Conservation (phyloP, 495 filamentous ascomycete genomes). For the Neurospora terricola region DNA sequence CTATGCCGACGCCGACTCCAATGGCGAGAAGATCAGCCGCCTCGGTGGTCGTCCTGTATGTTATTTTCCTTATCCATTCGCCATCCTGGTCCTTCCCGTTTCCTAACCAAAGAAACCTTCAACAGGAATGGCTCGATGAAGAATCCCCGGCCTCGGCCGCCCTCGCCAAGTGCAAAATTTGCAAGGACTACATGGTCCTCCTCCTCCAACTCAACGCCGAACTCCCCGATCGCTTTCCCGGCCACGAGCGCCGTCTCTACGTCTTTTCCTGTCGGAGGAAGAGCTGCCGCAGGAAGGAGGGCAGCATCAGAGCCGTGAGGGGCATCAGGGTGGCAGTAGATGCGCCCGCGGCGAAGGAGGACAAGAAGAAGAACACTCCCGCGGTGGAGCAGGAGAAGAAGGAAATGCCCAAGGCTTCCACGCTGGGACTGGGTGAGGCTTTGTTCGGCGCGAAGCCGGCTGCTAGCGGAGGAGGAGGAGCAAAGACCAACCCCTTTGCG, state of each 20-base stretch:
- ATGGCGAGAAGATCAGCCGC: slow-evolving; percentile 79
- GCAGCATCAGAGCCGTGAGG: slow-evolving; percentile 64
- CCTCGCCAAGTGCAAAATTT: slow-evolving; percentile 80
- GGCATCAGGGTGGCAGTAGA: slow-evolving; percentile 43
- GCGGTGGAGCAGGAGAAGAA: slow-evolving; percentile 4
- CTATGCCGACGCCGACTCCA: slow-evolving; percentile 72
- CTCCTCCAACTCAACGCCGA: slow-evolving; percentile 89
- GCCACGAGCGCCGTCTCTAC: slow-evolving; percentile 78
- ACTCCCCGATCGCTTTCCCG: slow-evolving; percentile 73
- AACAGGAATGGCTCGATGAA: slow-evolving; percentile 71
- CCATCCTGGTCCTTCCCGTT: not conserved
- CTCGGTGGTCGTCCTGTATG: slow-evolving; percentile 81
- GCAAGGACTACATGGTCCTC: slow-evolving; percentile 72
- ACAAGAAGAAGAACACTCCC: slow-evolving; percentile 9
- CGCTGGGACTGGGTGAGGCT: slow-evolving; percentile 39
- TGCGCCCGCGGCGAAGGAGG: slow-evolving; percentile 8
- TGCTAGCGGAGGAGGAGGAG: not conserved
- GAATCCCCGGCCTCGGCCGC: slow-evolving; percentile 61
- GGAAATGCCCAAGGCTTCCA: slow-evolving; percentile 8
- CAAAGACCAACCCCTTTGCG: slow-evolving; percentile 47
- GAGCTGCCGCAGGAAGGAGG: slow-evolving; percentile 72
- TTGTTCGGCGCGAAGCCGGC: slow-evolving; percentile 42
- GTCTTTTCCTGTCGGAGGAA: slow-evolving; percentile 71
- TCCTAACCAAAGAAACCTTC: not conserved
- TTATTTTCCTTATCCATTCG: not conserved